A percentile compares a stretch with the other conserved stretches of the same genome.
Evolutionary conservation across 2,329 filamentous ascomycete species (phyloP).

Genomic region (Hypoxylon sp.): DNA sequence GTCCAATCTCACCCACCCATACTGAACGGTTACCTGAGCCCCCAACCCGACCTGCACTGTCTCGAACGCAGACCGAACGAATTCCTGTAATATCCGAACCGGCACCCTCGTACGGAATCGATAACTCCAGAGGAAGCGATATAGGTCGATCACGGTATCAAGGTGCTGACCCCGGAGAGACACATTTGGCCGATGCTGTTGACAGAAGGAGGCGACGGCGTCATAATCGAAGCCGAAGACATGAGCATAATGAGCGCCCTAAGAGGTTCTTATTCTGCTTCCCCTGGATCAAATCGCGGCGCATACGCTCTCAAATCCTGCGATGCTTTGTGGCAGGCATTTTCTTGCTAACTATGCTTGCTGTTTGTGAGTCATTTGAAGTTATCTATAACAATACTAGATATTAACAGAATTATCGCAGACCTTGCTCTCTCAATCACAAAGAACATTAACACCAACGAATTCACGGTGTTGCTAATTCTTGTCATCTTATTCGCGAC

Average conservation of each 20-base stretch:
- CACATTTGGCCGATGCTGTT: conserved; percentile 62
- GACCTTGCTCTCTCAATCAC: conserved; percentile 81
- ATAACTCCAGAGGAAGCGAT: conserved; percentile 26
- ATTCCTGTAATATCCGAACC: conserved; percentile 47
- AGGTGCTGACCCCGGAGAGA: conserved; percentile 64
- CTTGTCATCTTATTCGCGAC: conserved; percentile 81
- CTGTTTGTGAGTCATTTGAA: conserved; percentile 72
- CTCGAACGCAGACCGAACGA: conserved; percentile 34
- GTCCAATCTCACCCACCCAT: conserved; percentile 47
- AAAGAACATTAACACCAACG: conserved; percentile 72
- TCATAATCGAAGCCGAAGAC: conserved; percentile 41
- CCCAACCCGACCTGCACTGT: conserved; percentile 13
- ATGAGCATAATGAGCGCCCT: conserved; percentile 47
- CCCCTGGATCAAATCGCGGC: conserved; percentile 68
- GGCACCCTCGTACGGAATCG: conserved; percentile 42
- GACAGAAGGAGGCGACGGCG: conserved; percentile 59
- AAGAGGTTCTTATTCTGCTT: conserved; percentile 68
- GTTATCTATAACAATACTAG: not conserved
- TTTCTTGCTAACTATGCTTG: conserved; percentile 71
- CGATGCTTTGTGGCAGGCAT: conserved; percentile 76
- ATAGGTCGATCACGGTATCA: conserved; percentile 53
- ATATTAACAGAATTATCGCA: conserved; percentile 55
- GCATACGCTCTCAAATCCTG: conserved; percentile 69
- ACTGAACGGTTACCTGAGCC: conserved; percentile 21
- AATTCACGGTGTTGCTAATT: conserved; percentile 85